Base-by-base conservation (phyloP, 2,329 filamentous ascomycete genomes). In the Claviceps sp. region DNA sequence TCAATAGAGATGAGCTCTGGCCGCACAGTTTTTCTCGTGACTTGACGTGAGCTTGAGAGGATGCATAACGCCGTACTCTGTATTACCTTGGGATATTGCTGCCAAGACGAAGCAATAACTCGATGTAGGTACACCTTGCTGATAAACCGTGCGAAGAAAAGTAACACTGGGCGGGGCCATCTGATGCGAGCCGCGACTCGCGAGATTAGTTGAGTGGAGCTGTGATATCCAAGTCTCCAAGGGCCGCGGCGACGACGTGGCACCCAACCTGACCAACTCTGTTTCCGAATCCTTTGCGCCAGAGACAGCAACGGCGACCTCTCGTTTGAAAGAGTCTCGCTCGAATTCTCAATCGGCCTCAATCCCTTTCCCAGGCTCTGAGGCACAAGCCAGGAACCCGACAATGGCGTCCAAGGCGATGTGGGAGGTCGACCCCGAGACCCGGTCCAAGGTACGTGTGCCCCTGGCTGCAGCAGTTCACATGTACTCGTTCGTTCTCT, bases 361-460 rank as follows among this genome's bases (percentile, higher is more conserved):
- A 6, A 22, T 7, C 42, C 11, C 3, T 2, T 13, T 14, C 30
- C 30, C 14, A 20, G 20, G 24, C 43, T 41, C 18, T 30, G 9
- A 9, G 50, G 37, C 37, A 24, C 50, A 51, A 20, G 52, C 52
- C 48, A 49, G 26, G 42, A 49, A 38, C 26, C 18, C 55, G 51
- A 61, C 59, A 52, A 80, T 82, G 79, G 72, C 79, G 59, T 76
- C 81, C 64, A 91, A 90, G 72, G 80, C 77, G 60, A 91, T 95
- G 86, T 98, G 93, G 93, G 93, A 98, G 74, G 89, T 98, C 59
- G 93, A 98, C 70, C 93, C 93, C 48, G 91, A 97, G 76, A 97
- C 91, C 56, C 82, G 88, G 71, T 88, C 86, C 65, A 97, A 97
- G 82, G 90, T 94, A 72, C 61, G 57, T 14, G 20, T 5, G 5